Evolutionary conservation across 345 rosid species (phyloP).

Genomic region (Rhizophora apiculata): DNA sequence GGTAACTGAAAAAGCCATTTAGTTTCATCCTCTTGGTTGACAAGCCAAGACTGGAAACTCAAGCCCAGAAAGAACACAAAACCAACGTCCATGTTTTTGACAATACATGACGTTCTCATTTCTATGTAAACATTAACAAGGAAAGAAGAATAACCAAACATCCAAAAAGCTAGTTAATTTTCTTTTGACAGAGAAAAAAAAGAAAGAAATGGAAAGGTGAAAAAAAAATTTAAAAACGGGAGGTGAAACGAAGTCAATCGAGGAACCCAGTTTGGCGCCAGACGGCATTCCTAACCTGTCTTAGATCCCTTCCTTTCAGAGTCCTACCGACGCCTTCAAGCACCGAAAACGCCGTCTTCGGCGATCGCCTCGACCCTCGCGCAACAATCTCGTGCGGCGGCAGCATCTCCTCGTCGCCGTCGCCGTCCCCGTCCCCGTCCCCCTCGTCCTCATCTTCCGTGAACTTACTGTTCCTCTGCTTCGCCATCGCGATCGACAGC

Average conservation of each 20-base stretch:
- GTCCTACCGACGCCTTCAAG: conserved; percentile 66
- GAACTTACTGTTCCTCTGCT: conserved; percentile 37
- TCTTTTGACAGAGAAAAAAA: background rate
- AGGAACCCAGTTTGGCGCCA: conserved; percentile 59
- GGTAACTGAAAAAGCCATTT: too few relatives aligned
- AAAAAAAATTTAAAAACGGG: too few relatives aligned
- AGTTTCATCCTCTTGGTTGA: too few relatives aligned
- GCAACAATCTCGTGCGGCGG: conserved; percentile 66
- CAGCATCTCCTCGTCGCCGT: conserved; percentile 44
- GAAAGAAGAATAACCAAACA: too few relatives aligned
- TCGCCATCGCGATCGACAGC: conserved; percentile 36
- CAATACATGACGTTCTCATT: too few relatives aligned
- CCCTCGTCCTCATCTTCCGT: conserved; percentile 30
- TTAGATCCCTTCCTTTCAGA: conserved; percentile 55
- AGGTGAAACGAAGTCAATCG: conserved; percentile 26
- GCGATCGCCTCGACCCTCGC: conserved; percentile 37
- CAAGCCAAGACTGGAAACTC: too few relatives aligned
- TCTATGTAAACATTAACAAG: too few relatives aligned
- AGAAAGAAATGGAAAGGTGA: background rate
- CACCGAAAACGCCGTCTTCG: conserved; percentile 50
- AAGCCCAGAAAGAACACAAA: too few relatives aligned
- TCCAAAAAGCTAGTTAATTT: background rate
- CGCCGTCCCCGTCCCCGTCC: conserved; percentile 15
- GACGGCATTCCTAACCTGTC: conserved; percentile 60
- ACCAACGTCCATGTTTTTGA: too few relatives aligned